Base-by-base conservation (phyloP, 176 grass and related monocot genomes). In the Carex myosuroides region DNA sequence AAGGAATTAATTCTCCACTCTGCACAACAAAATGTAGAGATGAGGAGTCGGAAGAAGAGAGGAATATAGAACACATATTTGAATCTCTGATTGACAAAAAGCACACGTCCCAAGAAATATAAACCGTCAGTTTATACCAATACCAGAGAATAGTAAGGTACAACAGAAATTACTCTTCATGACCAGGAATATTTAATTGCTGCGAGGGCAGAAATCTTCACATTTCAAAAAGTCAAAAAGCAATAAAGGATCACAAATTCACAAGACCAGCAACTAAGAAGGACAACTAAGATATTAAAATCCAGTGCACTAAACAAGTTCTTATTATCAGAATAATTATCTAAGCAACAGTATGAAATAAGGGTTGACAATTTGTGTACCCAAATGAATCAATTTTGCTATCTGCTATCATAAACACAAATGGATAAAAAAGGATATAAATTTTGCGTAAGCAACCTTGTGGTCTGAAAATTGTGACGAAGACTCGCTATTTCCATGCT, bases 1-100 rank as follows among this genome's bases (percentile, higher is more conserved):
- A 95, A 58, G 64, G 35, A 57, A 13, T 30, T 44, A 22, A 81
- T 46, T 84, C 33, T 60, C 53, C 84, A 3, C 81, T 83, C 93
- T 99, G 79, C n/a, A 86, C 1, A 80, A 48, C 42, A 83, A 57
- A 64, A 80, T n/a, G 7, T 70, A 66, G 29, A 35, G 41, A 78
- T 14, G 22, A 54, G 56, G 13, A 54, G 56, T 14, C 4, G 30
- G 11, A 75, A 52, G 17, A 84, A 63, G 37, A 50, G 18, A 72
- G 10, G 24, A 85, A 66, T 64, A 82, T 17, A 82, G 0, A 56
- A 44, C 14, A 70, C 35, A 70, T 70, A 70, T 70, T 16, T 70
- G 2, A 42, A 70, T 70, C 42, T 70, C 35, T 70, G 2, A 42
- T 42, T 4, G 5, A 42, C 16, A 44, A 8, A 46, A 39, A 46